Evolutionary conservation across 495 filamentous ascomycete species (phyloP).

Genomic region (Penicillium chermesinum): DNA sequence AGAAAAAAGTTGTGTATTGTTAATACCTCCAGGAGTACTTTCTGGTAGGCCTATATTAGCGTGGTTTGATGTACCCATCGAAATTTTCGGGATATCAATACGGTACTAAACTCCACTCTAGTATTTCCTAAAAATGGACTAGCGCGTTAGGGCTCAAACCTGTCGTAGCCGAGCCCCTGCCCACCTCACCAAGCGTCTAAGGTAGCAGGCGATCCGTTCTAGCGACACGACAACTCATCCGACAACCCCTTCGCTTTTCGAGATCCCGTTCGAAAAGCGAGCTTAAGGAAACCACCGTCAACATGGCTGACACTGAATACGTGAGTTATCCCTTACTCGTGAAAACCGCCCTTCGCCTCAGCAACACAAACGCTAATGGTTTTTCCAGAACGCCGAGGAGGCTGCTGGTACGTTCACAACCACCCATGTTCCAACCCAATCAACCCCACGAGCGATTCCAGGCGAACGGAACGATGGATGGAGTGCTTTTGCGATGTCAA

Average conservation of each 20-base stretch:
- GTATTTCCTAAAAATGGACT: conserved; percentile 21
- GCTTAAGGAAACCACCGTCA: conserved; percentile 54
- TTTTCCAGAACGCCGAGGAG: conserved; percentile 79
- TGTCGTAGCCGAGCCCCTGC: conserved; percentile 44
- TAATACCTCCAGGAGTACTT: neutral
- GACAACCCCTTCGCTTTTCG: conserved; percentile 50
- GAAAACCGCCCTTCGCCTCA: neutral
- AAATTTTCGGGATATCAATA: neutral
- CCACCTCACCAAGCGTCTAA: conserved; percentile 33
- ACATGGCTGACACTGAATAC: conserved; percentile 91
- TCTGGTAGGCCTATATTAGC: neutral
- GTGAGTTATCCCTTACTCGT: conserved; percentile 55
- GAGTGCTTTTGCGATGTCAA: conserved; percentile 7
- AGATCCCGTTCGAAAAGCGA: conserved; percentile 48
- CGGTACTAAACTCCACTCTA: conserved; percentile 8
- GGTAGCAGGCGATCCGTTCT: conserved; percentile 31
- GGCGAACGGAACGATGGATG: conserved; percentile 2
- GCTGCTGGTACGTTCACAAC: conserved; percentile 68
- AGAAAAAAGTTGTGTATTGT: too few relatives aligned
- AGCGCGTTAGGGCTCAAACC: conserved; percentile 40
- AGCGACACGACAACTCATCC: conserved; percentile 40
- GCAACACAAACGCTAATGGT: conserved; percentile 32
- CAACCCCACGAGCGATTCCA: conserved; percentile 1
- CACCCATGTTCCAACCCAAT: conserved; percentile 9
- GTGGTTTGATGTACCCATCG: neutral